Evolutionary conservation across 1,284 basidiomycete genomes (phyloP).

Genomic region (Trichosporon sp.): DNA sequence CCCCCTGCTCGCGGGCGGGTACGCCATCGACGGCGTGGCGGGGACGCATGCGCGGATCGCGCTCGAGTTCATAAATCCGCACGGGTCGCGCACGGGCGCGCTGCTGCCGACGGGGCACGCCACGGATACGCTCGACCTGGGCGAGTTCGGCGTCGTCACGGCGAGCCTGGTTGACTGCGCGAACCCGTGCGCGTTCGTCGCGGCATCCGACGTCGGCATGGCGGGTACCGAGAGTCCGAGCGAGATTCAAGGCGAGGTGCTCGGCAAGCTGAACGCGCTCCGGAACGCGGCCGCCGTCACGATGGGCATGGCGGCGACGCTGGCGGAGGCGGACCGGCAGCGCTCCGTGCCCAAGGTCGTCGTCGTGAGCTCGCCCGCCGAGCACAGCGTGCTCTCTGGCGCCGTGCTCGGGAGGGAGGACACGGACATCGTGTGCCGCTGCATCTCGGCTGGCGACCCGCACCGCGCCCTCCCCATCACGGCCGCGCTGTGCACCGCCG

Average conservation of each 20-base stretch:
- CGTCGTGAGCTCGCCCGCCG: constrained; percentile 52
- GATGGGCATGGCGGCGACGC: constrained; percentile 63
- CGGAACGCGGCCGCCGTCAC: constrained; percentile 57
- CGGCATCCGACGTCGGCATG: constrained; percentile 51
- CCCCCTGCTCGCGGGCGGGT: constrained; percentile 56
- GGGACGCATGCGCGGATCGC: constrained; percentile 62
- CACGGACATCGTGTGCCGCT: constrained; percentile 59
- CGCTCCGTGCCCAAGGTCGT: constrained; percentile 63
- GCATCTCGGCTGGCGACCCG: constrained; percentile 66
- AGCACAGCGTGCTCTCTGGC: constrained; percentile 20
- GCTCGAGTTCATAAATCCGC: constrained; percentile 63
- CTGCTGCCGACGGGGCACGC: constrained; percentile 62
- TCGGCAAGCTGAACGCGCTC: constrained; percentile 33
- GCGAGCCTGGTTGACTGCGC: constrained; percentile 66
- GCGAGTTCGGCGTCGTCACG: constrained; percentile 34
- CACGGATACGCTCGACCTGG: constrained; percentile 52
- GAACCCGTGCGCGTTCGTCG: constrained; percentile 66
- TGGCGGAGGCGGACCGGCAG: constrained; percentile 51
- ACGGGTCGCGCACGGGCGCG: constrained; percentile 64
- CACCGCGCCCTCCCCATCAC: constrained; percentile 73
- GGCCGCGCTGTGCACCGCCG: constrained; percentile 64
- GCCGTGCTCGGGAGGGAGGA: constrained; percentile 33
- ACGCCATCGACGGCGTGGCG: constrained; percentile 61
- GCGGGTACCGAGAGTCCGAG: neutral
- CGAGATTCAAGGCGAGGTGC: neutral